Evolutionary conservation across 2,329 filamentous ascomycete species (phyloP), one percentile per base, ranked within the genome.

Genomic region (Chaetomiaceae sp.): DNA sequence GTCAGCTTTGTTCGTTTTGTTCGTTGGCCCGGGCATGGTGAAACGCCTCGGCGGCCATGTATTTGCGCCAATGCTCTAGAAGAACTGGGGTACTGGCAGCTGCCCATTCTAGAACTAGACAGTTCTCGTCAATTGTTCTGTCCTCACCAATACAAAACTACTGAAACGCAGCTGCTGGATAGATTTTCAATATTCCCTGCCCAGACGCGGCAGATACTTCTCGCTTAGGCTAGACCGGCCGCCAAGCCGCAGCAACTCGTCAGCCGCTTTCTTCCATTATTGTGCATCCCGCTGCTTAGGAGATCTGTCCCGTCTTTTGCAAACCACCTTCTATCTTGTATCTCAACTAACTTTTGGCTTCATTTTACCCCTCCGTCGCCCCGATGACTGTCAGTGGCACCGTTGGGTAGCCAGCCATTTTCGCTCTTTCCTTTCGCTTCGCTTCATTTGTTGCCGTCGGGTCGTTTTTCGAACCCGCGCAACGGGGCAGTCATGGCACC

Each of bases 401-500:
- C 30, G 27, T 29, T 21, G 34, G 56, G 56, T 62, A 62, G 58
- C 55, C 54, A 57, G 36, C n/a, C n/a, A 44, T 23, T 9, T 45
- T 45, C 20, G 11, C 3, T 20, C 42, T 51, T 29, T 36, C 29
- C 21, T 29, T 20, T 27, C 41, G 8, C 11, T 42, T 33, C 43
- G 29, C n/a, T 34, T 25, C 13, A 18, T 44, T 25, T 21, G 23
- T 49, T 41, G 43, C 41, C 41, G 41, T 42, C 32, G 55, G 33
- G 54, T 40, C 41, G 25, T 36, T 23, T 7, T 20, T 40, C 38
- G 18, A 40, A 46, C 48, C 42, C 38, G 44, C 59, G 56, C 56
- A 45, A 51, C 46, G 29, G 38, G 37, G 48, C 50, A 46, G 54
- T 27, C 56, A 63, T 63, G 61, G 60, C 56, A 30, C 48, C 40